Base-by-base conservation (phyloP, 805 yeast species). In the Spathaspora hagerdaliae region DNA sequence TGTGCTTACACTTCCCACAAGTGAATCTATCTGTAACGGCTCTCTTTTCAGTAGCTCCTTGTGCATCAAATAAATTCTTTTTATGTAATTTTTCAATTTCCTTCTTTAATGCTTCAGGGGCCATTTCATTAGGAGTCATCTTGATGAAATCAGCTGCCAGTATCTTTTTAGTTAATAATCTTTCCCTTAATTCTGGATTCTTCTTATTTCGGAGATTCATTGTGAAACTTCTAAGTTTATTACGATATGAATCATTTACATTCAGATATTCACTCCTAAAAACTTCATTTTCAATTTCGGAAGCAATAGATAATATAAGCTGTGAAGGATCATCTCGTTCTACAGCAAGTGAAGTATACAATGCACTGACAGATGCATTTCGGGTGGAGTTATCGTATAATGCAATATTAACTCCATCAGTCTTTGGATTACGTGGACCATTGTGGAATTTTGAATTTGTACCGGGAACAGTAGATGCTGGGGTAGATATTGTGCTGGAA, bases 1-100 rank as follows among this genome's bases (percentile, higher is more conserved):
- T 90, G 64, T 90, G 92, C 69, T 92, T 94, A 79, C 99, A 94
- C 66, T 92, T 94, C 42, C 98, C 97, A 69, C 99, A 94, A 1
- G 96, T 85, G 65, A 94, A 94, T 65, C 98, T 77, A 65, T 92
- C 98, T 7, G 99, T 94, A 34, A 89, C 90, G 1, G 98, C 96
- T 57, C 97, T 79, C 73, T 90, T 89, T 58, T 92, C 94, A 6
- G 88, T 90, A 6, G 99, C 98, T 57, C 97, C 97, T 68, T 89
- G 97, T 2, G 99, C 99, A 61, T 92, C 96, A 66, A 87, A 92
- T 61, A 94, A 73, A 65, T 94, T 94, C 65, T 88, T 86, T 62
- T 87, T 84, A 59, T 87, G 89, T 55, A 94, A 77, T 57, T 85
- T 82, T 58, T 89, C 95, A 54, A 91, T 75, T 62, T 91, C 94